These are phyloP conservation scores for Diplotaxis tenuifolia DNA, from an alignment of 345 rosid species.

Conservation along the genomic window DNA sequence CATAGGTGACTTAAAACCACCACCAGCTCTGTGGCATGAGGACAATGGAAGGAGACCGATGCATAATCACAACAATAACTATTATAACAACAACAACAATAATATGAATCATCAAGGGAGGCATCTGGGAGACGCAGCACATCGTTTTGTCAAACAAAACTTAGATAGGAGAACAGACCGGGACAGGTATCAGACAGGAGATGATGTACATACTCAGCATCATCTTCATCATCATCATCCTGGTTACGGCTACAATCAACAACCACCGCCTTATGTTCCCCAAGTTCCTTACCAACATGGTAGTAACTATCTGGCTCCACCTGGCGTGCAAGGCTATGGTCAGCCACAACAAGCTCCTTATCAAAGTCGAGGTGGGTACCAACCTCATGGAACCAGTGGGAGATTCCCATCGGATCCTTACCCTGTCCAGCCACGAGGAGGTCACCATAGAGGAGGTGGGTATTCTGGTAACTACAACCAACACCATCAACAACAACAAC, in stretches of 20 bases:
- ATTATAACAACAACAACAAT: slow-evolving; percentile 17
- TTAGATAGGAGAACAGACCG: slow-evolving; percentile 51
- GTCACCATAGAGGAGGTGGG: slow-evolving; percentile 32
- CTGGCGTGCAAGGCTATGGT: slow-evolving; percentile 32
- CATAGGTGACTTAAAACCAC: slow-evolving; percentile 64
- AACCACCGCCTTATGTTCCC: slow-evolving; percentile 32
- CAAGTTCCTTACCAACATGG: slow-evolving; percentile 32
- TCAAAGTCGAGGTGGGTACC: slow-evolving; percentile 34
- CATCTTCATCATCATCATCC: slow-evolving; percentile 31
- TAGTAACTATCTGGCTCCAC: slow-evolving; percentile 30
- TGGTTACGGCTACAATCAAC: slow-evolving; percentile 32
- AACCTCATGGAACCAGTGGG: slow-evolving; percentile 36
- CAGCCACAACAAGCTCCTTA: slow-evolving; percentile 25
- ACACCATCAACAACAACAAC: slow-evolving; percentile 21
- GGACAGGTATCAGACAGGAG: slow-evolving; percentile 32
- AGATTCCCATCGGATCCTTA: slow-evolving; percentile 39
- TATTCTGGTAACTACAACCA: slow-evolving; percentile 28
- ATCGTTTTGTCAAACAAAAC: slow-evolving; percentile 72
- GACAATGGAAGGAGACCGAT: slow-evolving; percentile 66
- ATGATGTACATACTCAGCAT: slow-evolving; percentile 37
- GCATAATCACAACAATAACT: slow-evolving; percentile 32
- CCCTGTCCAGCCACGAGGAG: slow-evolving; percentile 40
- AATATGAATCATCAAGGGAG: slow-evolving; percentile 30
- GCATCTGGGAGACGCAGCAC: slow-evolving; percentile 80
- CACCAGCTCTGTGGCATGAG: slow-evolving; percentile 87